Evolutionary conservation across 2,329 filamentous ascomycete species (phyloP).

Genomic region (Davidsoniella eucalypti): DNA sequence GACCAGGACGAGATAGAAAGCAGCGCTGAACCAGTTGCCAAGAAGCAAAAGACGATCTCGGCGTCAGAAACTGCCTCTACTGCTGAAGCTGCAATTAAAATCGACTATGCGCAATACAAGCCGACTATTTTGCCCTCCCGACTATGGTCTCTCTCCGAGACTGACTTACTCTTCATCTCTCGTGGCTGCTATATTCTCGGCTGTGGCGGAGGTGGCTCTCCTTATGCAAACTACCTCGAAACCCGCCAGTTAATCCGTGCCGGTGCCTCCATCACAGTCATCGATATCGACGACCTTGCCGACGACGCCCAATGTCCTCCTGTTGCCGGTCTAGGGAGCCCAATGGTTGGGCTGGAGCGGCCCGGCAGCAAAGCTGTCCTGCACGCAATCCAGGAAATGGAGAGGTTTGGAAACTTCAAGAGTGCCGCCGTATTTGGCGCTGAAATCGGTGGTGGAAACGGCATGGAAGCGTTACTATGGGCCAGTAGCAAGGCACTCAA

Average conservation of each 20-base stretch:
- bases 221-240: slow-evolving; percentile 15
- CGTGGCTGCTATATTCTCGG: slow-evolving; percentile 17
- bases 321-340: slow-evolving; percentile 15
- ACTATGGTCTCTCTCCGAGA: slow-evolving; percentile 15
- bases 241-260: slow-evolving; percentile 14
- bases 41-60: neutral
- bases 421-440: slow-evolving; percentile 10
- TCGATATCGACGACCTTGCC: slow-evolving; percentile 14
- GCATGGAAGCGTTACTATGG: slow-evolving; percentile 25
- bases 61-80: neutral
- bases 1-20: neutral
- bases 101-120: slow-evolving; percentile 26
- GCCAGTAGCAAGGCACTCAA: slow-evolving; percentile 23
- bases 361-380: slow-evolving; percentile 21
- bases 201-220: slow-evolving; percentile 16
- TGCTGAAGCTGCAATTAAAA: slow-evolving; percentile 13
- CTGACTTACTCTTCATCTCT: slow-evolving; percentile 16
- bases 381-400: slow-evolving; percentile 33
- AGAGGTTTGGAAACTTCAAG: slow-evolving; percentile 22
- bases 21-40: slow-evolving; percentile 4
- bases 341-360: slow-evolving; percentile 15
- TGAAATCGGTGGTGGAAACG: slow-evolving; percentile 37
- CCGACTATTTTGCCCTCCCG: slow-evolving; percentile 25
- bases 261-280: slow-evolving; percentile 15
- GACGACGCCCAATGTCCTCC: slow-evolving; percentile 15